Base-by-base conservation (phyloP, 2,329 filamentous ascomycete species). In the Nectriaceae sp. region DNA sequence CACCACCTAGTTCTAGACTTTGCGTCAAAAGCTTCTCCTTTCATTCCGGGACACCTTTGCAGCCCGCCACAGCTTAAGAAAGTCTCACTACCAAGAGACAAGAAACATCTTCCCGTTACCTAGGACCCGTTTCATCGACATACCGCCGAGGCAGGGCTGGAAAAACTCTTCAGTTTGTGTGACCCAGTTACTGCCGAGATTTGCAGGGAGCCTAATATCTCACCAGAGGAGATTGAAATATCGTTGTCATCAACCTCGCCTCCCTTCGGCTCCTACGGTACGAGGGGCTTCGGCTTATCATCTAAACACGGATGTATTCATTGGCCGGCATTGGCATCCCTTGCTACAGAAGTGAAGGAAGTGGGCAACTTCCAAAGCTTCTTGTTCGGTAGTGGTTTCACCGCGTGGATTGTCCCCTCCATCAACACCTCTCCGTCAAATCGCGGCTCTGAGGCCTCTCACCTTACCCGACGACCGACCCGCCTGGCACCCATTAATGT, bases 361-460 rank as follows among this genome's bases (percentile, higher is more conserved):
- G 29, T 15, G 26, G 26, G 8, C 26, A 52, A 42, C 38, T 38
- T 36, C 40, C 44, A 47, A 31, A 38, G 24, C 57, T 50, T 44
- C 35, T 53, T 54, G 42, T 41, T 49, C 26, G 46, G 11, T 10
- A 37, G 31, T 52, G 55, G 59, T 60, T 61, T 53, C 55, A 61
- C 59, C 59, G 59, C 59, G 59, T 61, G 59, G 50, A 58, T 55
- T 47, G 44, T 50, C 46, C 44, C 46, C 46, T 40, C 29, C 44
- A 40, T 24, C 44, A 46, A 49, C 56, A 56, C 53, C 57, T 56
- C 47, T 46, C 49, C 42, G 49, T 45, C 56, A 50, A 61, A 49
- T 56, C 45, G 55, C 40, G 51, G 42, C 39, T 36, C 45, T 39
- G 41, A 44, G 40, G 49, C 50, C 49, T 55, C 46, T 50, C 33